Evolutionary conservation across 306 rosid genomes (phyloP).

Genomic region (Urtica urens): DNA sequence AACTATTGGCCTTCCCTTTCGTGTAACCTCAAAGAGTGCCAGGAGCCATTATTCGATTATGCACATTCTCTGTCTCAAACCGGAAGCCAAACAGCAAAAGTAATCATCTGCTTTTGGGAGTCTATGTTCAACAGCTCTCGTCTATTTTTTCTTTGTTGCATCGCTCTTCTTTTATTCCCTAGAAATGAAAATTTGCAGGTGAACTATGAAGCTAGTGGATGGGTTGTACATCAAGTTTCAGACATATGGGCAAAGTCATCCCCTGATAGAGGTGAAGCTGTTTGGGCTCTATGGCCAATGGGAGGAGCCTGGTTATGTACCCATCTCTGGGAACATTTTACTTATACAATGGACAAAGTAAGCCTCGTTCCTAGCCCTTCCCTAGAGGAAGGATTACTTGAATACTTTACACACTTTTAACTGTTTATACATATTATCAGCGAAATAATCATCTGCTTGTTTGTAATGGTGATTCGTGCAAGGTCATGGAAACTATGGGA

Average conservation of each 20-base stretch:
- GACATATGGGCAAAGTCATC: constrained; percentile 92
- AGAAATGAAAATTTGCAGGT: constrained; percentile 41
- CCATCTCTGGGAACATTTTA: constrained; percentile 95
- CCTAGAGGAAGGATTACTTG: not conserved
- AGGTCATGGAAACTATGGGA: too few relatives aligned
- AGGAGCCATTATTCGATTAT: constrained; percentile 74
- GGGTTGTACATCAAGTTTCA: constrained; percentile 95
- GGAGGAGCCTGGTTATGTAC: constrained; percentile 93
- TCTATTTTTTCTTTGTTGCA: not conserved
- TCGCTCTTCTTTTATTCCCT: not conserved
- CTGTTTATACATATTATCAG: too few relatives aligned
- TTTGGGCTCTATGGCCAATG: constrained; percentile 95
- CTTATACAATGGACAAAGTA: constrained; percentile 78
- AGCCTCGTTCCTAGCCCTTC: constrained; percentile 16
- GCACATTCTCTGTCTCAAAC: constrained; percentile 46
- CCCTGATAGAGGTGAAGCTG: constrained; percentile 80
- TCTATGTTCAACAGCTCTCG: not conserved
- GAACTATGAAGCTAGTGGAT: constrained; percentile 77
- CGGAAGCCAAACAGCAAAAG: constrained; percentile 83
- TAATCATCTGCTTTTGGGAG: constrained; percentile 20
- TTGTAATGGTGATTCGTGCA: too few relatives aligned
- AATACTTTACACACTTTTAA: not conserved
- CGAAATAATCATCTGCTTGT: too few relatives aligned
- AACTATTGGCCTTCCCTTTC: constrained; percentile 95
- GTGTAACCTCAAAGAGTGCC: constrained; percentile 85